phyloP scores from a whole-genome alignment of 352 stramenopile genomes.

The Phytophthora europaea region DNA sequence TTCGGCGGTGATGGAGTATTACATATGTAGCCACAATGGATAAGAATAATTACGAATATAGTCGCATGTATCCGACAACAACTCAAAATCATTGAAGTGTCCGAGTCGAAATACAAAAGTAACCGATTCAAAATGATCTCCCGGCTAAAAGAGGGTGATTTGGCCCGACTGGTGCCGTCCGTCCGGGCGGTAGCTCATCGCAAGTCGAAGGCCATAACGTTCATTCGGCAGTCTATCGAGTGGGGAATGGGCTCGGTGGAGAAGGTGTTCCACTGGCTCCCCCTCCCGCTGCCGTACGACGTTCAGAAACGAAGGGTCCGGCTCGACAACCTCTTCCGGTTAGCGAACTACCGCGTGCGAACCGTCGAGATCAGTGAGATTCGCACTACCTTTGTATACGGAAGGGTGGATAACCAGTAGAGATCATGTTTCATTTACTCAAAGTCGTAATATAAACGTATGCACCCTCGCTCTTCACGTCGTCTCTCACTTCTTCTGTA shows the following conservation, averaged over 20 bases:
- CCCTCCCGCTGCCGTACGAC: not conserved
- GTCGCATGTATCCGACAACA: too few species aligned
- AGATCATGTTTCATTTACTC: not conserved
- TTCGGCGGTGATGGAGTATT: too few species aligned
- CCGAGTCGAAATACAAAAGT: too few species aligned
- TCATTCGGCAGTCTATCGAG: not conserved
- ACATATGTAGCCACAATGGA: too few species aligned
- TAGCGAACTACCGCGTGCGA: not conserved
- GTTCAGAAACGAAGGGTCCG: not conserved
- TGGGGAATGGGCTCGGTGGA: not conserved
- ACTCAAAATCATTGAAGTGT: too few species aligned
- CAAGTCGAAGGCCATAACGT: not conserved
- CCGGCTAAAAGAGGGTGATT: too few species aligned
- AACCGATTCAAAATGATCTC: too few species aligned
- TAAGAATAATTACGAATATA: too few species aligned
- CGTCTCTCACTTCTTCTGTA: not conserved
- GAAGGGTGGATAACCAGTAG: not conserved
- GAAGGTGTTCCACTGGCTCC: not conserved
- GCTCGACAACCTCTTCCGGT: not conserved
- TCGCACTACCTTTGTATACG: not conserved
- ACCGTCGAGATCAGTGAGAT: not conserved
- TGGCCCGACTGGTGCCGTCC: not conserved
- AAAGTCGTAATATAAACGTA: not conserved
- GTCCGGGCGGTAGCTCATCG: not conserved
- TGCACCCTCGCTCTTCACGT: not conserved